phyloP scores from a whole-genome alignment of 2,329 filamentous ascomycete species.

The Zalaria sp. region DNA sequence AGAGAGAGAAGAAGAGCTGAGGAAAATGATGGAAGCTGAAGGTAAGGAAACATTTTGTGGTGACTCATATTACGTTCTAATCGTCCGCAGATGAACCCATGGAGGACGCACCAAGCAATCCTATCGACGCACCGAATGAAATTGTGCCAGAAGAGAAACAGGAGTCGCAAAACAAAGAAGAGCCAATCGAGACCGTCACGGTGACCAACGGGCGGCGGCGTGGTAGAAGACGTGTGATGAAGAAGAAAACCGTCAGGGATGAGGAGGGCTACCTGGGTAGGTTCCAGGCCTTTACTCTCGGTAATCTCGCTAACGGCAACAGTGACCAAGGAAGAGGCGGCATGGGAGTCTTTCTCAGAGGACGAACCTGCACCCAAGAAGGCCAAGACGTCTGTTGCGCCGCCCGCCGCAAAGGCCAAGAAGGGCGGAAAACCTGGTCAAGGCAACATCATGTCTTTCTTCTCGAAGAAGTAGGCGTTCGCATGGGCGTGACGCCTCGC shows the following conservation, averaged over 20 bases:
- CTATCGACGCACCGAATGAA: slow-evolving; percentile 15
- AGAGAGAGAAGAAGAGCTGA: slow-evolving; percentile 51
- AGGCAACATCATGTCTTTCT: slow-evolving; percentile 87
- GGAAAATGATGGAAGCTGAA: slow-evolving; percentile 63
- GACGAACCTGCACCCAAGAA: slow-evolving; percentile 56
- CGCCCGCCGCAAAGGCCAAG: slow-evolving; percentile 24
- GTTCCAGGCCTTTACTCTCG: slow-evolving; percentile 15
- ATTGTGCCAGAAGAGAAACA: slow-evolving; percentile 29
- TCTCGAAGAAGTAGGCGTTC: slow-evolving; percentile 54
- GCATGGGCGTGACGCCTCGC: no score
- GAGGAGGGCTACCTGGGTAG: slow-evolving; percentile 80
- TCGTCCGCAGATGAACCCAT: slow-evolving; percentile 38
- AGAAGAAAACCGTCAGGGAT: slow-evolving; percentile 76
- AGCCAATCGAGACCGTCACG: slow-evolving; percentile 31
- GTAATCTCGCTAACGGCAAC: slow-evolving; percentile 8
- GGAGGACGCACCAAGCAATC: slow-evolving; percentile 36
- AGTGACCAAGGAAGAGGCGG: slow-evolving; percentile 76
- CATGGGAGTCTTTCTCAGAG: slow-evolving; percentile 89
- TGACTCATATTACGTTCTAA: slow-evolving; percentile 10
- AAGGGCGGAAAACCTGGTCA: slow-evolving; percentile 40
- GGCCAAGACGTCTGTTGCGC: slow-evolving; percentile 34
- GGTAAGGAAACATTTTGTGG: slow-evolving; percentile 10
- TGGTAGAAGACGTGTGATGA: slow-evolving; percentile 67
- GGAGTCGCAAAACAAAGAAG: slow-evolving; percentile 4
- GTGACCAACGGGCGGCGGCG: slow-evolving; percentile 53